phyloP scores from a whole-genome alignment of 2,329 filamentous ascomycete species.

The Aspergillus ruber region DNA sequence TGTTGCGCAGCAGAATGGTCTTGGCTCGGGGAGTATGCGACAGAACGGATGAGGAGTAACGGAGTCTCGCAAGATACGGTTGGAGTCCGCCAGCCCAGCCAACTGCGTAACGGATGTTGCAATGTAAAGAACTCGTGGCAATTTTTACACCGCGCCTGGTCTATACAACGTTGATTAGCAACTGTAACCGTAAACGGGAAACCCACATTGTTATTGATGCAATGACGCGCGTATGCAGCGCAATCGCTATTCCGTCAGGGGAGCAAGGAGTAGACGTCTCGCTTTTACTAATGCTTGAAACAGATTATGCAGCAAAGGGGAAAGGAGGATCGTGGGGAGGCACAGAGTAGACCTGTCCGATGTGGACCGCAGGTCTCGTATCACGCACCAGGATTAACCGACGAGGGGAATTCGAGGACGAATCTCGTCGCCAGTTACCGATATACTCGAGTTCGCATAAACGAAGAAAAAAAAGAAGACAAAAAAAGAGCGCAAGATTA shows the following conservation, averaged over 20 bases:
- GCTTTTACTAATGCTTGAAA: background rate
- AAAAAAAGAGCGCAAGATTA: no score
- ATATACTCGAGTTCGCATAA: no score
- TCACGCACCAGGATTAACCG: background rate
- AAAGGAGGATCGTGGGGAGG: slow-evolving; percentile 1
- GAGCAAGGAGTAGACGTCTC: background rate
- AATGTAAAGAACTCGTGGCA: no score
- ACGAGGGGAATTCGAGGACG: background rate
- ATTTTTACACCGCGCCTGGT: background rate
- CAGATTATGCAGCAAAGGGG: background rate
- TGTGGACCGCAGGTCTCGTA: background rate
- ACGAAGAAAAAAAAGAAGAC: background rate
- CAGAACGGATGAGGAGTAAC: no score
- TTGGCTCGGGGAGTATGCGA: no score
- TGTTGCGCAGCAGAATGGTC: no score
- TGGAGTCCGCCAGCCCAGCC: no score
- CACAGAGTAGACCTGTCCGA: slow-evolving; percentile 1
- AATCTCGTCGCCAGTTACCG: background rate
- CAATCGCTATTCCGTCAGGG: slow-evolving; percentile 1
- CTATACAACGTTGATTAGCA: background rate
- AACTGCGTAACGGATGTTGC: no score
- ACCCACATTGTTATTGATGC: slow-evolving; percentile 4
- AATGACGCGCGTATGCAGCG: slow-evolving; percentile 15
- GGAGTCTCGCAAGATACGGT: no score
- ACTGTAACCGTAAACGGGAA: background rate